Conservation (phyloP, 305 asterid genomes). For the Solanum hybrid region DNA sequence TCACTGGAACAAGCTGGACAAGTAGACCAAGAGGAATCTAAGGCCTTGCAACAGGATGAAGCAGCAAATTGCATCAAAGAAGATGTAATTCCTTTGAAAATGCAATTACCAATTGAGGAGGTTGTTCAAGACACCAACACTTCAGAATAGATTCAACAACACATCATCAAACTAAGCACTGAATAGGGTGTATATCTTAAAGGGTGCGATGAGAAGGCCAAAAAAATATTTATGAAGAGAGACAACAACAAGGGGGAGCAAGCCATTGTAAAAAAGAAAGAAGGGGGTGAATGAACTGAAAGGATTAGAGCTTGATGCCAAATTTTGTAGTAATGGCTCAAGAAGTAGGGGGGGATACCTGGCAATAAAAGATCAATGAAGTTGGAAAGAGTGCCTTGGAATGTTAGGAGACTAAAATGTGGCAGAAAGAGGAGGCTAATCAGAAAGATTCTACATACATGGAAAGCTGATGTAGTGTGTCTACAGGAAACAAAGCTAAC, state of each 20-base stretch:
- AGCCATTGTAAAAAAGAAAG: neutral
- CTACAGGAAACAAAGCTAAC: neutral
- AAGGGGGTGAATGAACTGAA: too few relatives aligned
- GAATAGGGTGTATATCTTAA: neutral
- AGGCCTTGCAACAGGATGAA: neutral
- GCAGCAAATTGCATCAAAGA: neutral
- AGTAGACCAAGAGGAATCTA: neutral
- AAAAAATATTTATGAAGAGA: neutral
- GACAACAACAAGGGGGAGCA: neutral
- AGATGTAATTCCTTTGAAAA: neutral
- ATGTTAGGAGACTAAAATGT: neutral
- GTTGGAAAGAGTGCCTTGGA: neutral
- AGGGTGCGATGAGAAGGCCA: neutral
- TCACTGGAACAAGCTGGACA: neutral
- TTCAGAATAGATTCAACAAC: neutral
- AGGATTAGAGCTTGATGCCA: too few relatives aligned
- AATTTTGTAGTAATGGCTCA: neutral
- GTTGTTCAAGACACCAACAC: neutral
- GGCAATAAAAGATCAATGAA: neutral
- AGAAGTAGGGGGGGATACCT: neutral
- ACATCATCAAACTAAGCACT: neutral
- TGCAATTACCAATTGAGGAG: neutral
- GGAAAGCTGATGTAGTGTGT: neutral
- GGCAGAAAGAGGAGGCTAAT: neutral
- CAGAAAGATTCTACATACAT: neutral